Evolutionary conservation across 2,329 filamentous ascomycete species (phyloP), one percentile per base, ranked within the genome.

Genomic region (Colletotrichum navitas): DNA sequence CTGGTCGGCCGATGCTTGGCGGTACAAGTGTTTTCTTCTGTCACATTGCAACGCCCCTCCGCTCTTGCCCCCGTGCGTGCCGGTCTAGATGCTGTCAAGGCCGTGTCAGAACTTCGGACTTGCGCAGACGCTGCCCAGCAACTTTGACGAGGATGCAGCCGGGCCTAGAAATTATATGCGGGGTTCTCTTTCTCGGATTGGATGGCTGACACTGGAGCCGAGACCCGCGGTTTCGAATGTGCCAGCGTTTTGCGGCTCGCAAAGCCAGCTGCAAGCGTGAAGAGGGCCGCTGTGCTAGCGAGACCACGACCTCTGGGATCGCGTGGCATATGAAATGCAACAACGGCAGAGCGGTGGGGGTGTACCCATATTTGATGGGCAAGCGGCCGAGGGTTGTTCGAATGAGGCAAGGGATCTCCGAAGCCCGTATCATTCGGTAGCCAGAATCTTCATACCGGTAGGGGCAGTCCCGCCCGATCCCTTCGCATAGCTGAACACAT

Each of bases 1-100:
- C 58, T 10, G 69, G 69, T 56, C 66, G 52, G 66, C 32, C 55
- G 52, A 54, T 72, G 26, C 66, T 72, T 72, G 69, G 69, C 69
- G 58, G 54, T 29, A 52, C 56, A 18, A 36, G 8, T 41, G 43
- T 54, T 68, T 54, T 60, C 34, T 63, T 54, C 51, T 45, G 68
- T 71, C 68, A 68, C 65, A 54, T 52, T 59, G 39, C 34, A 60
- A 63, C 45, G 36, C 34, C 34, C 32, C 55, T 32, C 47, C n/a
- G 7, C n/a, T 11, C 45, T 21, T 24, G 12, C 8, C 21, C 45
- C 45, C 21, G 43, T 45, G 43, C 12, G 43, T 45, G 18, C n/a
- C 41, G 18, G 16, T 18, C n/a, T n/a, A 45, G 45, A 47, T 29
- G 36, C 26, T 43, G 18, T 49, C 59, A 65, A 68, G 41, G 34